phyloP scores from a whole-genome alignment of 169 alveolate species.

The Besnoitia besnoiti region DNA sequence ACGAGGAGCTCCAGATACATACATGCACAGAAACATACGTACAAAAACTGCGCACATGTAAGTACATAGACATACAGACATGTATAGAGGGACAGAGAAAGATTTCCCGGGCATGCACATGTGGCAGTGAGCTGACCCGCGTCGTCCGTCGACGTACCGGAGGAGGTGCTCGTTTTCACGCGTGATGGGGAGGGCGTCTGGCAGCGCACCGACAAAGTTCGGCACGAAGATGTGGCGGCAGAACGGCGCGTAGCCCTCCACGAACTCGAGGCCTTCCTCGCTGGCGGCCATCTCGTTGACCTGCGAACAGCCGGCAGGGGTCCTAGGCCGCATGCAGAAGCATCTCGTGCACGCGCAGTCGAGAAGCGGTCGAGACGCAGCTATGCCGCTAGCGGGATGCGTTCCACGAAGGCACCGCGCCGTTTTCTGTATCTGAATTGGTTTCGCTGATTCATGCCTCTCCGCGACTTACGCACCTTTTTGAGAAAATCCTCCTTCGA shows the following conservation, averaged over 20 bases:
- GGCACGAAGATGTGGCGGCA: slow-evolving; percentile 96
- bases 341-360: too few relatives aligned
- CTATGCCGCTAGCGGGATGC: too few relatives aligned
- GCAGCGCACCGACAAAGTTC: slow-evolving; percentile 93
- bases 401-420: too few relatives aligned
- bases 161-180: slow-evolving; percentile 87
- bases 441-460: background rate
- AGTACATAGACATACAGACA: too few relatives aligned
- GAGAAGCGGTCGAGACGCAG: too few relatives aligned
- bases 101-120: too few relatives aligned
- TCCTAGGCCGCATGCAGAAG: too few relatives aligned
- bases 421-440: background rate
- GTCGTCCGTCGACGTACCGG: slow-evolving; percentile 66
- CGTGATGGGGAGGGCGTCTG: slow-evolving; percentile 89
- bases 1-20: too few relatives aligned
- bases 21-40: too few relatives aligned
- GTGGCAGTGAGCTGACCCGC: too few relatives aligned
- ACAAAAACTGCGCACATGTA: too few relatives aligned
- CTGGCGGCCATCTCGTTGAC: background rate
- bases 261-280: slow-evolving; percentile 67
- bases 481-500: slow-evolving; percentile 37
- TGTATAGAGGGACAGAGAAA: too few relatives aligned
- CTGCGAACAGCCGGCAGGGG: background rate
- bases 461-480: slow-evolving; percentile 32
- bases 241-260: slow-evolving; percentile 97